These are phyloP conservation scores for Cicer chorassanicum DNA, from an alignment of 306 rosid species.

Conservation along the genomic window DNA sequence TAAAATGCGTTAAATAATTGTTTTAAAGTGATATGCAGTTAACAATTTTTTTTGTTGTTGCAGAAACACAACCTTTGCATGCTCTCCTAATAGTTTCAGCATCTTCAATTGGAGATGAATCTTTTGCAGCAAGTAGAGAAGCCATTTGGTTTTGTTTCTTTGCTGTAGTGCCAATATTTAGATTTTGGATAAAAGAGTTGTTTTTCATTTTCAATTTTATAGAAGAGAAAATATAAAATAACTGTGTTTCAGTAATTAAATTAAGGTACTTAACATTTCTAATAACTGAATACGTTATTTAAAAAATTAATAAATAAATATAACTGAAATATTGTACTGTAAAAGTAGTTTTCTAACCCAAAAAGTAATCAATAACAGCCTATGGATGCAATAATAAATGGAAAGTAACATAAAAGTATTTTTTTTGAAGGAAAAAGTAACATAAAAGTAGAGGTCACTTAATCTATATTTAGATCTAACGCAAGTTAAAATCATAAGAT, in stretches of 20 bases:
- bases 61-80: slow-evolving; percentile 52
- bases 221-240: slow-evolving; percentile 30
- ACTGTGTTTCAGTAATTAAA: slow-evolving; percentile 29
- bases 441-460: too few species aligned
- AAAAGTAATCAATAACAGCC: not conserved
- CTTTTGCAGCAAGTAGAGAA: slow-evolving; percentile 46
- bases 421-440: too few species aligned
- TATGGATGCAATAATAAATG: not conserved
- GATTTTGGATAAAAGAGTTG: not conserved
- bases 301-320: not conserved
- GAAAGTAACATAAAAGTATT: slow-evolving; percentile 10
- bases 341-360: not conserved
- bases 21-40: too few species aligned
- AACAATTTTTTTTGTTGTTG: too few species aligned
- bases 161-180: not conserved
- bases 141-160: slow-evolving; percentile 47
- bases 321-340: slow-evolving; percentile 24
- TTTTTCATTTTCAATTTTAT: slow-evolving; percentile 33
- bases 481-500: too few species aligned
- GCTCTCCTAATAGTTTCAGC: slow-evolving; percentile 61
- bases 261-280: not conserved
- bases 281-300: slow-evolving; percentile 18
- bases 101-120: slow-evolving; percentile 56
- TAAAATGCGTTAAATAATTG: not conserved
- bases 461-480: too few species aligned